Conservation (phyloP, 371 early-diverging fungal genomes). For the Circinella umbellata region DNA sequence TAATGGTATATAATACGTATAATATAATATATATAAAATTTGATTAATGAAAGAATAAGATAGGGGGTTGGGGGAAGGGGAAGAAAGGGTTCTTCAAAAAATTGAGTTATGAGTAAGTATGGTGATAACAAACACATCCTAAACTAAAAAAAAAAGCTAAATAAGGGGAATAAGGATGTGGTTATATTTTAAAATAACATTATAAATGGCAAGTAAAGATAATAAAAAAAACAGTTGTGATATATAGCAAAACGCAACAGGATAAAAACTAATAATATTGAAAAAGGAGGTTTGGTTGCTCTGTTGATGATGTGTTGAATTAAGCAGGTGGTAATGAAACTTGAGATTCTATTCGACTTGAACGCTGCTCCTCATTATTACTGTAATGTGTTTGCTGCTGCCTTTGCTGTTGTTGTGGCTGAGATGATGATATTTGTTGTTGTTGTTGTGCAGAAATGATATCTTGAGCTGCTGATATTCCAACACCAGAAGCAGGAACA, state of each 20-base stretch:
- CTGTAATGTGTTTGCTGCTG: neutral
- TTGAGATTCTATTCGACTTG: conserved; percentile 8
- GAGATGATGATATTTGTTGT: neutral
- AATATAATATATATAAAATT: neutral
- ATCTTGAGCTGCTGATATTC: neutral
- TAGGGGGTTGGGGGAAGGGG: neutral
- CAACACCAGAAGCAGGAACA: neutral
- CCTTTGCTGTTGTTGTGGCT: neutral
- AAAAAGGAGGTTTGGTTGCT: neutral
- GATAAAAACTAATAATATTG: neutral
- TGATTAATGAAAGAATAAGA: neutral
- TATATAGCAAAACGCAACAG: conserved; percentile 15
- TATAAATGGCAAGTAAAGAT: neutral
- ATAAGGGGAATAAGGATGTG: conserved; percentile 3
- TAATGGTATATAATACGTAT: neutral
- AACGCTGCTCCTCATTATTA: neutral
- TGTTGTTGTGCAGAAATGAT: neutral
- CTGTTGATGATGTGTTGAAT: no score
- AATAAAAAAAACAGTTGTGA: neutral
- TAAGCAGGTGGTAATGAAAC: conserved; percentile 6
- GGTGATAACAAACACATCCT: conserved; percentile 3
- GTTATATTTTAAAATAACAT: conserved; percentile 5
- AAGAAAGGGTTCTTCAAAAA: neutral
- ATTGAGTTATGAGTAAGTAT: neutral
- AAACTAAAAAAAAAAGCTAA: neutral